These are phyloP conservation scores for Cladosporium colombiae DNA, from an alignment of 2,329 filamentous ascomycete species.

Conservation along the genomic window DNA sequence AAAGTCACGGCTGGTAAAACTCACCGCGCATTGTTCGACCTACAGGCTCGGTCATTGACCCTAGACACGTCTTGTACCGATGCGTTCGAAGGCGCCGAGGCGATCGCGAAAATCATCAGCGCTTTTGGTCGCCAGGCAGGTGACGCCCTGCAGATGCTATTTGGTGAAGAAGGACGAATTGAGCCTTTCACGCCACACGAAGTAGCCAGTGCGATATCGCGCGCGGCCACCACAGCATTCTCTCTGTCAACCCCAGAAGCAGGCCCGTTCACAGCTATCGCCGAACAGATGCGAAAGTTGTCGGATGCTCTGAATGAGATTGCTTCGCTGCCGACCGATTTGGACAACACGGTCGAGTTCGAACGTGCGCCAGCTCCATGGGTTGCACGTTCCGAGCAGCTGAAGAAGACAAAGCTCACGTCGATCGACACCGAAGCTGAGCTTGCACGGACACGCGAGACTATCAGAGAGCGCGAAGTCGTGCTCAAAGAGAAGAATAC, in stretches of 20 bases:
- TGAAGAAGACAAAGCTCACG: conserved; percentile 78
- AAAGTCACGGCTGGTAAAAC: conserved; percentile 84
- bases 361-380: conserved; percentile 76
- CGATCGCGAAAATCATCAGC: conserved; percentile 64
- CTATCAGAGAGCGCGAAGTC: conserved; percentile 72
- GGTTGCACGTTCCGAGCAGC: conserved; percentile 76
- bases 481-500: conserved; percentile 62
- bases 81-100: conserved; percentile 70
- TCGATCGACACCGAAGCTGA: conserved; percentile 84
- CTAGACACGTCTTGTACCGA: conserved; percentile 67
- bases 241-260: conserved; percentile 56
- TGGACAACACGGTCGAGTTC: conserved; percentile 55
- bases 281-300: conserved; percentile 65
- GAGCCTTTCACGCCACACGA: conserved; percentile 69
- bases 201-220: conserved; percentile 63
- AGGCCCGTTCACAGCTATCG: conserved; percentile 70
- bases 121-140: conserved; percentile 68
- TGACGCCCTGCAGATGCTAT: conserved; percentile 62
- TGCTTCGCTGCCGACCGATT: conserved; percentile 56
- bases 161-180: conserved; percentile 70
- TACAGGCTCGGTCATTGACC: conserved; percentile 73
- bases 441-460: conserved; percentile 74
- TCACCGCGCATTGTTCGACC: conserved; percentile 73
- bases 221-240: conserved; percentile 55
- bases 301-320: conserved; percentile 69